Conservation (phyloP, 768 basidiomycete species). For the Goffeauzyma gilvescens region DNA sequence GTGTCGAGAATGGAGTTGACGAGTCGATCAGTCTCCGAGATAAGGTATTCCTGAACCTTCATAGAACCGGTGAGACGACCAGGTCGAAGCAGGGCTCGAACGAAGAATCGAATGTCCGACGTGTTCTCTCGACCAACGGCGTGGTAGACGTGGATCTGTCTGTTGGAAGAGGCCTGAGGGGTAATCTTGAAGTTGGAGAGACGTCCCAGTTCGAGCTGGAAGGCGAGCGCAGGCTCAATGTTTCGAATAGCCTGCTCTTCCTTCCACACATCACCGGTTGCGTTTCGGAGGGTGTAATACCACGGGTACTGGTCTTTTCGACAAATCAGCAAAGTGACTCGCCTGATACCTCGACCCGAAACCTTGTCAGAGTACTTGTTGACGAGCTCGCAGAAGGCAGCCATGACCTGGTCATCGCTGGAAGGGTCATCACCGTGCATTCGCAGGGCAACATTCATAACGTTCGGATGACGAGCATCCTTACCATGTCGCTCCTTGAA, state of each 20-base stretch:
- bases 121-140: slow-evolving; percentile 88
- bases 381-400: slow-evolving; percentile 47
- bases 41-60: slow-evolving; percentile 92
- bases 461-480: slow-evolving; percentile 63
- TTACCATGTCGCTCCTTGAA: slow-evolving; percentile 56
- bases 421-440: slow-evolving; percentile 63
- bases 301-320: slow-evolving; percentile 77
- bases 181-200: slow-evolving; percentile 90
- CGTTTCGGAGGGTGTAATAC: slow-evolving; percentile 75
- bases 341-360: slow-evolving; percentile 60
- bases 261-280: slow-evolving; percentile 46
- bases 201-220: slow-evolving; percentile 90
- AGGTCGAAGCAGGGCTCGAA: slow-evolving; percentile 86
- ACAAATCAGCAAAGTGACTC: slow-evolving; percentile 80
- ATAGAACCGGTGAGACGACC: slow-evolving; percentile 79
- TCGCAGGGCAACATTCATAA: slow-evolving; percentile 81
- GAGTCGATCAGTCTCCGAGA: slow-evolving; percentile 92
- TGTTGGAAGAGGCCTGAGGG: slow-evolving; percentile 88
- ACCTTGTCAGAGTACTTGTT: slow-evolving; percentile 50
- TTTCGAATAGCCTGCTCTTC: slow-evolving; percentile 95
- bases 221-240: slow-evolving; percentile 92
- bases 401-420: slow-evolving; percentile 57
- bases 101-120: slow-evolving; percentile 93
- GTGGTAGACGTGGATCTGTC: slow-evolving; percentile 96
- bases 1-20: slow-evolving; percentile 86